A percentile compares a stretch with the other conserved stretches of the same genome.
phyloP scores from a whole-genome alignment of 1,284 basidiomycete species.

The Malassezia nana region DNA sequence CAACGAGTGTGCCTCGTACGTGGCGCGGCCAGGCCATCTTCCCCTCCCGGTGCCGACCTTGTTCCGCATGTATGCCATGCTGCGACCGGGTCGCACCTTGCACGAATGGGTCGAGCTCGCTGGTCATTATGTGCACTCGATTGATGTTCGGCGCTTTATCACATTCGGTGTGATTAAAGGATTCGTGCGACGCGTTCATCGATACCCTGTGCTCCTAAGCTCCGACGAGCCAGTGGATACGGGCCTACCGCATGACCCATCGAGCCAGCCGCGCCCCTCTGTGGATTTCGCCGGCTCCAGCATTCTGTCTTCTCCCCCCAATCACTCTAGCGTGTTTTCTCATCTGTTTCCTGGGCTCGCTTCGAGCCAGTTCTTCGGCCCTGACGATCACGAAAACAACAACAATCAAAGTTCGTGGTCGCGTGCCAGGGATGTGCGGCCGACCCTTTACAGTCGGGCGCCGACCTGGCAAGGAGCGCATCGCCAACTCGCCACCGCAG shows the following conservation, averaged over 20 bases:
- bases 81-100: constrained; percentile 74
- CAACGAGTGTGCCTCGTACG: constrained; percentile 79
- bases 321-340: background rate
- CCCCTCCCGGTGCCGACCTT: constrained; percentile 52
- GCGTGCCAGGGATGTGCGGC: background rate
- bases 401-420: background rate
- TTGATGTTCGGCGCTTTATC: constrained; percentile 87
- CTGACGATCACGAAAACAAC: background rate
- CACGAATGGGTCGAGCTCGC: constrained; percentile 79
- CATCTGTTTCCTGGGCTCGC: background rate
- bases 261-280: background rate
- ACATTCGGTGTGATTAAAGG: constrained; percentile 99
- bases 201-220: constrained; percentile 67
- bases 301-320: background rate
- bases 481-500: constrained; percentile 34
- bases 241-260: background rate
- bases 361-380: background rate
- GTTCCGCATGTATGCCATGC: constrained; percentile 70
- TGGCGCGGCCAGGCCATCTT: constrained; percentile 61
- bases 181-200: constrained; percentile 80
- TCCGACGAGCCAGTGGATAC: background rate
- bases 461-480: constrained; percentile 3
- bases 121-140: constrained; percentile 55
- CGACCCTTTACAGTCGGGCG: background rate
- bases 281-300: background rate